Evolutionary conservation across 345 rosid genomes (phyloP).

Genomic region (Clausena lansium): DNA sequence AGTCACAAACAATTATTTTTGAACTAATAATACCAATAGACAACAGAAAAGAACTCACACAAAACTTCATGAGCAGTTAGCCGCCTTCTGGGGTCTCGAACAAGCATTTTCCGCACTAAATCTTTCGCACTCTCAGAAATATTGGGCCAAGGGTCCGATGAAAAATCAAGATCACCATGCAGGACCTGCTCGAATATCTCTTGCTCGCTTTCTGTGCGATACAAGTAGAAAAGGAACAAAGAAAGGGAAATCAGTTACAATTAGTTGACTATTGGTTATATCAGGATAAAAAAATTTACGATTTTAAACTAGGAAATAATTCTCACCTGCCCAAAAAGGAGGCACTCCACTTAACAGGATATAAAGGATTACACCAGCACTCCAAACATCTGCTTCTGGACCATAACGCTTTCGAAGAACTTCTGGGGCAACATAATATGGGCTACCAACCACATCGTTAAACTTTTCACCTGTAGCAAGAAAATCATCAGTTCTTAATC

Average conservation of each 20-base stretch:
- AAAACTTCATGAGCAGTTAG: constrained; percentile 82
- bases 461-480: constrained; percentile 60
- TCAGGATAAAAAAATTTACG: neutral
- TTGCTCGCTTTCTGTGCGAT: constrained; percentile 68
- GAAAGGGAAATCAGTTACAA: neutral
- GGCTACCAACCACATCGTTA: constrained; percentile 86
- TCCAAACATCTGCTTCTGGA: constrained; percentile 94
- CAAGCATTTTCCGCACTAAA: constrained; percentile 82
- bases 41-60: constrained; percentile 45
- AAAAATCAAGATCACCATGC: constrained; percentile 80
- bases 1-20: neutral
- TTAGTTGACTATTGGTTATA: constrained; percentile 9
- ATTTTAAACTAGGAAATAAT: neutral
- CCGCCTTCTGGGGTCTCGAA: constrained; percentile 72
- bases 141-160: constrained; percentile 87
- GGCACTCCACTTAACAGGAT: constrained; percentile 89
- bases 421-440: constrained; percentile 93
- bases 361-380: constrained; percentile 90
- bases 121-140: constrained; percentile 88
- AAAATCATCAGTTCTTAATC: neutral
- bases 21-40: neutral
- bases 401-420: constrained; percentile 75
- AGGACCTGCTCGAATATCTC: constrained; percentile 87
- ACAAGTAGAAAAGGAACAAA: constrained; percentile 9
- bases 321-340: constrained; percentile 92